Evolutionary conservation across 2,329 filamentous ascomycete species (phyloP).

Genomic region (Colletotrichum limetticola): DNA sequence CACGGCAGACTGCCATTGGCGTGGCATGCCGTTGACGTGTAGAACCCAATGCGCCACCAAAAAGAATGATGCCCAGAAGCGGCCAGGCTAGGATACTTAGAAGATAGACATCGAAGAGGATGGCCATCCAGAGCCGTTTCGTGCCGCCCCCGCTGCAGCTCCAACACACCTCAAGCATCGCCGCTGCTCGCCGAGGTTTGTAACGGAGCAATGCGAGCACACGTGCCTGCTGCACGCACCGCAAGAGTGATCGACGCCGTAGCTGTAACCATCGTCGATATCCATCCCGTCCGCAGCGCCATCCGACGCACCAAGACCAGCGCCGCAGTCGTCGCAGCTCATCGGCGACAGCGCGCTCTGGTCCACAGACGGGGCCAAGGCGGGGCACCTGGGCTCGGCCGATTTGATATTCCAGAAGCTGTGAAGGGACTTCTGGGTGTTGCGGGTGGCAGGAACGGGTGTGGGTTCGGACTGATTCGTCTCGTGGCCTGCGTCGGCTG

Average conservation of each 20-base stretch:
- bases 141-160: constrained; percentile 39
- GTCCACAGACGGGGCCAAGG: constrained; percentile 61
- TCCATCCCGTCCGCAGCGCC: constrained; percentile 49
- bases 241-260: constrained; percentile 50
- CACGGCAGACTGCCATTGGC: neutral
- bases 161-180: constrained; percentile 65
- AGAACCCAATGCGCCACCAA: neutral
- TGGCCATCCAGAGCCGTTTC: constrained; percentile 35
- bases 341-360: constrained; percentile 60
- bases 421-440: constrained; percentile 64
- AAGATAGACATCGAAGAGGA: constrained; percentile 1
- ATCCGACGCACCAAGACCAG: constrained; percentile 37
- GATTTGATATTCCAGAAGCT: constrained; percentile 69
- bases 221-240: constrained; percentile 64
- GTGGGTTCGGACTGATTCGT: constrained; percentile 31
- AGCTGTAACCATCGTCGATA: constrained; percentile 43
- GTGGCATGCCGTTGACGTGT: neutral
- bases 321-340: constrained; percentile 67
- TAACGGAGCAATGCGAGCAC: constrained; percentile 69
- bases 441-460: constrained; percentile 22
- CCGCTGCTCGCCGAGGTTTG: constrained; percentile 64
- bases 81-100: neutral
- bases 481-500: constrained; percentile 32
- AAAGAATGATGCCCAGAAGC: neutral
- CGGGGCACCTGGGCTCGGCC: constrained; percentile 43